phyloP scores from a whole-genome alignment of 2,329 filamentous ascomycete species.

The Colletotrichum orbiculare region DNA sequence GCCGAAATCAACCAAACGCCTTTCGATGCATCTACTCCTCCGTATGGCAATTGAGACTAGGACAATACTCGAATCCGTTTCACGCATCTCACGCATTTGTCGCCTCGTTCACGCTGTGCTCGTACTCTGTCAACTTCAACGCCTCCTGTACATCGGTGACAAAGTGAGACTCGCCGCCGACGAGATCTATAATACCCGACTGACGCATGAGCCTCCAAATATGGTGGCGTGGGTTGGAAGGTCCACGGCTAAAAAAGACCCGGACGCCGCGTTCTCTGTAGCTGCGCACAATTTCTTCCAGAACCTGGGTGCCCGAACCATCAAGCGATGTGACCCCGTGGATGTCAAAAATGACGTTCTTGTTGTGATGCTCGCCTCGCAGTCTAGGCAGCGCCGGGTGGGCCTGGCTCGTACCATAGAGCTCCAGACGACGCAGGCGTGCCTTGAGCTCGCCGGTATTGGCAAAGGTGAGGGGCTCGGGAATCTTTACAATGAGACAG shows the following conservation, averaged over 20 bases:
- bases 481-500: slow-evolving; percentile 96
- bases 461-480: slow-evolving; percentile 94
- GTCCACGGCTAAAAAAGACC: slow-evolving; percentile 77
- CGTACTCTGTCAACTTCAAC: slow-evolving; percentile 80
- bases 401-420: slow-evolving; percentile 86
- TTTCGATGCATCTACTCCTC: slow-evolving; percentile 13
- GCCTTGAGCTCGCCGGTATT: slow-evolving; percentile 94
- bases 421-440: slow-evolving; percentile 83
- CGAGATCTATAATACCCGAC: slow-evolving; percentile 86
- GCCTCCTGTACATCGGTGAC: slow-evolving; percentile 87
- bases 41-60: background rate
- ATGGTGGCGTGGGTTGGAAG: slow-evolving; percentile 56
- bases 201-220: slow-evolving; percentile 80
- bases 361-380: slow-evolving; percentile 81
- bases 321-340: slow-evolving; percentile 97
- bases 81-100: slow-evolving; percentile 18
- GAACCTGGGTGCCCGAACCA: slow-evolving; percentile 90
- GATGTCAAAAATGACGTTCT: slow-evolving; percentile 95
- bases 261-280: slow-evolving; percentile 82
- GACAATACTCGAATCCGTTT: background rate
- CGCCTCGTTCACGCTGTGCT: slow-evolving; percentile 57
- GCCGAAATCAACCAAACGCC: slow-evolving; percentile 25
- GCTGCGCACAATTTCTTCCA: slow-evolving; percentile 85
- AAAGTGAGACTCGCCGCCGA: slow-evolving; percentile 82
- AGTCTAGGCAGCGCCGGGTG: slow-evolving; percentile 90